Conservation (phyloP, 805 yeast genomes). For the Priceomyces haplophilus region DNA sequence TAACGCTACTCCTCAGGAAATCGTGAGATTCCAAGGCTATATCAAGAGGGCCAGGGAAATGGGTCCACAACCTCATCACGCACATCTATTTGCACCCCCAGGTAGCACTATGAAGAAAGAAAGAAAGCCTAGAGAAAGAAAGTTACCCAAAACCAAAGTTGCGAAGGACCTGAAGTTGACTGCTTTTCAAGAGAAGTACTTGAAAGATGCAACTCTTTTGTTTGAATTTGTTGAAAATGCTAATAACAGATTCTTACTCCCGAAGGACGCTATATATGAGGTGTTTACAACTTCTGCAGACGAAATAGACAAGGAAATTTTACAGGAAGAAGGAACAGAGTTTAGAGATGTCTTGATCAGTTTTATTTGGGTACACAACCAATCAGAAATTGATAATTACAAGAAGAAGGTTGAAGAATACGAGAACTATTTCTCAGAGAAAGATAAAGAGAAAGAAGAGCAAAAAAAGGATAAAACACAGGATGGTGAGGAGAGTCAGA, state of each 20-base stretch:
- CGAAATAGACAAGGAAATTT: conserved; percentile 20
- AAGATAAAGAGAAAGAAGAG: conserved; percentile 28
- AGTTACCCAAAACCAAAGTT: conserved; percentile 11
- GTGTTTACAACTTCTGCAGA: conserved; percentile 24
- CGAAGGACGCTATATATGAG: conserved; percentile 76
- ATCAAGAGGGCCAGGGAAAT: conserved; percentile 74
- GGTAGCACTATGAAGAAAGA: conserved; percentile 10
- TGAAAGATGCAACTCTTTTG: conserved; percentile 66
- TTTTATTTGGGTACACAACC: conserved; percentile 50
- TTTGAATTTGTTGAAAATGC: conserved; percentile 85
- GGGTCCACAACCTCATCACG: conserved; percentile 55
- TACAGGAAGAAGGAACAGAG: conserved; percentile 18
- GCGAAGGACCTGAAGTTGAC: conserved; percentile 59
- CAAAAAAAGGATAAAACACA: conserved; percentile 24
- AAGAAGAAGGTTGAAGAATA: conserved; percentile 33
- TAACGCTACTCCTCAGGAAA: conserved; percentile 66
- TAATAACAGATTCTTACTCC: conserved; percentile 67
- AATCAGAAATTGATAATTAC: conserved; percentile 45
- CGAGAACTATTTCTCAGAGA: conserved; percentile 24
- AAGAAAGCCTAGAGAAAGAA: conserved; percentile 19
- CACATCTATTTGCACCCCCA: conserved; percentile 22
- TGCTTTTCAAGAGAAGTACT: conserved; percentile 72
- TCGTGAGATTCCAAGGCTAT: conserved; percentile 73
- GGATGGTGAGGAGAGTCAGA: conserved; percentile 17
- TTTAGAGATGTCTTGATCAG: conserved; percentile 45